Evolutionary conservation across 768 basidiomycete species (phyloP).

Genomic region (Leccinum boreale): DNA sequence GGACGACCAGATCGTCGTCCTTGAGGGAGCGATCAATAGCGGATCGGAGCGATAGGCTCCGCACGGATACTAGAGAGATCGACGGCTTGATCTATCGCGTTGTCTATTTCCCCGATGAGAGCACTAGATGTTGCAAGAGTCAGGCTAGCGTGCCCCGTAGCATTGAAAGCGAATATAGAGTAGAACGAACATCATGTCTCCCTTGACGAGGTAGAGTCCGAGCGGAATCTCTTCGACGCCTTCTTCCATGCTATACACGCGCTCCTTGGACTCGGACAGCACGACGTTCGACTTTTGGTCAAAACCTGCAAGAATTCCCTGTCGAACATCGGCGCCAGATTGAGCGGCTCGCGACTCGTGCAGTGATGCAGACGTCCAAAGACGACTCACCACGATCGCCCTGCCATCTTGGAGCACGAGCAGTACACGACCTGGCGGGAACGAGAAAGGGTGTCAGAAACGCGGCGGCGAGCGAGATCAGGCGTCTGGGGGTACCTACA

Average conservation of each 20-base stretch:
- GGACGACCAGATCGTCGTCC: not conserved
- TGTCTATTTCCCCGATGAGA: constrained; percentile 84
- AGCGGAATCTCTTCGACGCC: constrained; percentile 93
- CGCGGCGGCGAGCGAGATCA: not conserved
- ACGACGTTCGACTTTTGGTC: constrained; percentile 98
- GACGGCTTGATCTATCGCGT: constrained; percentile 69
- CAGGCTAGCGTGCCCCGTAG: not conserved
- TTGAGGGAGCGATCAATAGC: constrained; percentile 45
- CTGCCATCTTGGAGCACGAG: constrained; percentile 77
- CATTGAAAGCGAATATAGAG: not conserved
- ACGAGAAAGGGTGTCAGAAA: not conserved
- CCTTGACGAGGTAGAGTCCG: constrained; percentile 95
- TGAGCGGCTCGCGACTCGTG: not conserved
- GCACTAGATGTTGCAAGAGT: constrained; percentile 39
- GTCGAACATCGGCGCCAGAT: not conserved
- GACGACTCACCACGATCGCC: constrained; percentile 75
- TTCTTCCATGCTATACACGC: constrained; percentile 87
- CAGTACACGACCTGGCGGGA: not conserved
- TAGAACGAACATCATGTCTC: constrained; percentile 91
- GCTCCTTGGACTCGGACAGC: constrained; percentile 89
- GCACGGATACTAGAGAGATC: constrained; percentile 77
- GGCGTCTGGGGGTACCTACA: constrained; percentile 43
- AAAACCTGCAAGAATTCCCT: constrained; percentile 90
- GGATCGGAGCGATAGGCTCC: constrained; percentile 81
- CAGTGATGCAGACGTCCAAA: not conserved